These are phyloP conservation scores for Neofusicoccum ribis DNA, from an alignment of 2,329 filamentous ascomycete genomes.

Conservation along the genomic window DNA sequence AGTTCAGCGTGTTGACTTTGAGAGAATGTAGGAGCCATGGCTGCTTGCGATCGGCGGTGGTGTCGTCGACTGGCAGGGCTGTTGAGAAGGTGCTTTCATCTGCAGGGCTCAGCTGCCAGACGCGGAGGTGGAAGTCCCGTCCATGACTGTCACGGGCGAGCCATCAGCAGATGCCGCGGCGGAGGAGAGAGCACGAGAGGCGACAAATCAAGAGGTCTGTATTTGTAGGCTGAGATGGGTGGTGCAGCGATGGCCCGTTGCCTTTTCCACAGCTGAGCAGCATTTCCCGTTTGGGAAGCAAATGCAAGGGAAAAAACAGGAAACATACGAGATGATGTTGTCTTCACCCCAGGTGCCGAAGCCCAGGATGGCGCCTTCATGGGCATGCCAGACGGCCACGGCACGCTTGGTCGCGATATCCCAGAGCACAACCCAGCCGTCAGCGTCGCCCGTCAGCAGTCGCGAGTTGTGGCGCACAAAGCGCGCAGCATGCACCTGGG, in stretches of 20 bases:
- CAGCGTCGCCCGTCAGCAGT: slow-evolving; percentile 82
- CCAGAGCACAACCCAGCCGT: slow-evolving; percentile 88
- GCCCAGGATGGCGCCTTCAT: slow-evolving; percentile 74
- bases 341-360: slow-evolving; percentile 70
- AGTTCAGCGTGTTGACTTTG: slow-evolving; percentile 90
- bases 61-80: slow-evolving; percentile 67
- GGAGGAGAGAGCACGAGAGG: background rate
- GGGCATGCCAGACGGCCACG: slow-evolving; percentile 81
- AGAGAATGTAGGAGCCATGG: slow-evolving; percentile 87
- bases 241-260: too few relatives aligned
- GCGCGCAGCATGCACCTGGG: slow-evolving; percentile 73
- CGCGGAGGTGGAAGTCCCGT: slow-evolving; percentile 79
- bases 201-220: background rate
- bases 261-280: slow-evolving; percentile 4
- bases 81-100: slow-evolving; percentile 68
- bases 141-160: slow-evolving; percentile 65
- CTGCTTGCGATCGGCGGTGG: slow-evolving; percentile 52
- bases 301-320: background rate
- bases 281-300: background rate
- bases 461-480: slow-evolving; percentile 74
- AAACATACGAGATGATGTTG: slow-evolving; percentile 77
- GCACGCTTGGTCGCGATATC: slow-evolving; percentile 78
- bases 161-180: background rate
- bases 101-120: slow-evolving; percentile 71
- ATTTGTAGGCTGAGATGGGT: background rate